Conservation (phyloP, 495 filamentous ascomycete species). For the Xylaria sp. region DNA sequence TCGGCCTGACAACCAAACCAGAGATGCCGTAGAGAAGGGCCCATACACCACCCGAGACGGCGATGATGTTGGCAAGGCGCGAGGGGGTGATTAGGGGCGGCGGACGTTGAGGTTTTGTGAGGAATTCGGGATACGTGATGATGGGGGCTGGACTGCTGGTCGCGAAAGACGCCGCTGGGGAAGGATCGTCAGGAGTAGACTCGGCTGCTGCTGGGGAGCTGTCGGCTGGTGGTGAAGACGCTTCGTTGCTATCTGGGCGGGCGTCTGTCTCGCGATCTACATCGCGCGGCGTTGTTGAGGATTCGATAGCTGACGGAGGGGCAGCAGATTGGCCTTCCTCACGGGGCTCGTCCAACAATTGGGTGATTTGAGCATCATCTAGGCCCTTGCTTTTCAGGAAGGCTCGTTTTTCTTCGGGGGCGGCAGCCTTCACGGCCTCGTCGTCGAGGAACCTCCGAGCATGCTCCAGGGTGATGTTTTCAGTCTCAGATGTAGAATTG, state of each 20-base stretch:
- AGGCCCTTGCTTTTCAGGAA: slow-evolving; percentile 87
- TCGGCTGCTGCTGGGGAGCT: slow-evolving; percentile 28
- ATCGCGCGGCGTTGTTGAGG: slow-evolving; percentile 30
- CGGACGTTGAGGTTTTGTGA: slow-evolving; percentile 66
- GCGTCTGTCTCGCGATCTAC: slow-evolving; percentile 21
- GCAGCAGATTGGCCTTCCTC: slow-evolving; percentile 40
- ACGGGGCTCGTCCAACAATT: slow-evolving; percentile 60
- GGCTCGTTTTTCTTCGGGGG: slow-evolving; percentile 73
- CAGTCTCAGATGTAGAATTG: too few relatives aligned
- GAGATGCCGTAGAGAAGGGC: slow-evolving; percentile 80
- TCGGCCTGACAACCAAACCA: slow-evolving; percentile 81
- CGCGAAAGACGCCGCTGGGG: slow-evolving; percentile 31
- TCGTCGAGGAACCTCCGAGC: slow-evolving; percentile 83
- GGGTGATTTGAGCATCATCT: slow-evolving; percentile 68
- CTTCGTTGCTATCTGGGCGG: slow-evolving; percentile 24
- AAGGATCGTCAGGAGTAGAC: slow-evolving; percentile 30
- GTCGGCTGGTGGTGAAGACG: slow-evolving; percentile 8
- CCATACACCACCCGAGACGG: slow-evolving; percentile 73
- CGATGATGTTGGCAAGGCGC: slow-evolving; percentile 77
- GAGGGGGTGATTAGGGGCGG: slow-evolving; percentile 78
- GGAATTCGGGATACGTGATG: slow-evolving; percentile 96
- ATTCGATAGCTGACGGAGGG: slow-evolving; percentile 29
- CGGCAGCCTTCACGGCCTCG: slow-evolving; percentile 72
- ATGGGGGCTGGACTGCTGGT: slow-evolving; percentile 74
- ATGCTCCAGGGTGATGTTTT: slow-evolving; percentile 65